Base-by-base conservation (phyloP, 2,329 filamentous ascomycete species). In the Orbilia blumenaviensis region DNA sequence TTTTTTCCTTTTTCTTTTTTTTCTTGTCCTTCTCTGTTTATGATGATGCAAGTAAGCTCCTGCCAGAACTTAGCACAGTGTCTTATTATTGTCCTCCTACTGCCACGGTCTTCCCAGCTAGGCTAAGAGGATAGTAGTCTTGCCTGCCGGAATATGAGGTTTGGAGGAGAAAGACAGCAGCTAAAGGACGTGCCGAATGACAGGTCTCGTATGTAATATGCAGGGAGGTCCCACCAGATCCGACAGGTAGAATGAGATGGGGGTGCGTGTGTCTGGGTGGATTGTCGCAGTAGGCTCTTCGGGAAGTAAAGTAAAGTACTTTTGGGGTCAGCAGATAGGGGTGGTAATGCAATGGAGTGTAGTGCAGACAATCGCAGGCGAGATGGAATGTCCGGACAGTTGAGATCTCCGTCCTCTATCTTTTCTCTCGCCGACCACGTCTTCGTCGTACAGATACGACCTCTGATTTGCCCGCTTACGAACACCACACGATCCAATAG, bases 391-490 rank as follows among this genome's bases (percentile, higher is more conserved):
- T 56, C 62, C 66, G 54, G 46, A 58, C 41, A 38, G 10, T 60
- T 52, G 66, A 71, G 56, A 38, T 63, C 56, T n/a, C n/a, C n/a
- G n/a, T n/a, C n/a, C n/a, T n/a, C n/a, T n/a, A n/a, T n/a, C n/a
- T n/a, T n/a, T n/a, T 36, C 36, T 72, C 60, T 72, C 60, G 67
- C 67, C 48, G 67, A 66, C 67, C 50, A 71, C 44, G 67, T 64
- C 63, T 50, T 7, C 41, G 67, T 61, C 56, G 54, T 60, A 27
- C 54, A 69, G 50, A 44, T 32, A 36, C 14, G 60, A 56, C 58
- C 50, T 69, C 14, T 76, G 72, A 76, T 76, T 76, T 66, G 72
- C 69, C 72, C 64, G 72, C 64, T 76, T 76, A 66, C 54, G 34
- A 69, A 58, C 50, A 52, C 64, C 14, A 58, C 50, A 52, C 64